Percentiles rank a stretch among this genome's conserved stretches.
Evolutionary conservation across 1,139 yeast species (phyloP).

Genomic region (Nakaseomyces uthaithaninus): DNA sequence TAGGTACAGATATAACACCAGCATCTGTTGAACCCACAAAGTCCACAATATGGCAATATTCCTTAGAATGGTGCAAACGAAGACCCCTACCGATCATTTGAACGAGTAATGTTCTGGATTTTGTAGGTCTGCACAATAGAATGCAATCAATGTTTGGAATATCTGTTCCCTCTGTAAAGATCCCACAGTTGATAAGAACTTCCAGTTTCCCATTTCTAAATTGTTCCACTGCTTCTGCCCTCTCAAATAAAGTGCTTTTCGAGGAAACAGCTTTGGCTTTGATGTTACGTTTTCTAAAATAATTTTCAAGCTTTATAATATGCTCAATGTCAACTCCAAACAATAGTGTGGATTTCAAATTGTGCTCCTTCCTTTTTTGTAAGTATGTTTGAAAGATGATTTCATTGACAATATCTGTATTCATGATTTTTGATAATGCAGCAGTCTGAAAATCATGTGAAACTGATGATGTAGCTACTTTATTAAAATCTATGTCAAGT

Average conservation of each 20-base stretch:
- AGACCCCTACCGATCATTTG: constrained; percentile 95
- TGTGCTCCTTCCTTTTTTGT: constrained; percentile 27
- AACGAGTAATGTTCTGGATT: constrained; percentile 57
- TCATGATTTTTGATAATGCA: constrained; percentile 48
- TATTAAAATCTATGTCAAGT: constrained; percentile 31
- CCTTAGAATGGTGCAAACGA: constrained; percentile 53
- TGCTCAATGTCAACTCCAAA: constrained; percentile 75
- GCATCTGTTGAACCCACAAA: constrained; percentile 51
- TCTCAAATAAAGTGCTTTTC: constrained; percentile 44
- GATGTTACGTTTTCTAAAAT: constrained; percentile 52
- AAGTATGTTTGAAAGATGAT: constrained; percentile 53
- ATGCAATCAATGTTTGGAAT: constrained; percentile 83
- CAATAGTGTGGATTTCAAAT: constrained; percentile 55
- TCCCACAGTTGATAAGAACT: constrained; percentile 79
- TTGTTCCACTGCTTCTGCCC: constrained; percentile 47
- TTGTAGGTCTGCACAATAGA: constrained; percentile 73
- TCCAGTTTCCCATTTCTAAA: constrained; percentile 57
- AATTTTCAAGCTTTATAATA: constrained; percentile 46
- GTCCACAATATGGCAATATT: constrained; percentile 66
- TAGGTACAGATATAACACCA: constrained; percentile 57
- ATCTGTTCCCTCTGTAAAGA: constrained; percentile 93
- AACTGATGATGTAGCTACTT: constrained; percentile 33
- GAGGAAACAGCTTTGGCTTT: constrained; percentile 72
- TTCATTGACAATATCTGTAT: constrained; percentile 45
- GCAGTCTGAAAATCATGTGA: constrained; percentile 45